Percentiles rank a stretch among this genome's conserved stretches.
These are phyloP conservation scores for Micractinium conductrix DNA, from an alignment of 139 green algal genomes.

Conservation along the genomic window DNA sequence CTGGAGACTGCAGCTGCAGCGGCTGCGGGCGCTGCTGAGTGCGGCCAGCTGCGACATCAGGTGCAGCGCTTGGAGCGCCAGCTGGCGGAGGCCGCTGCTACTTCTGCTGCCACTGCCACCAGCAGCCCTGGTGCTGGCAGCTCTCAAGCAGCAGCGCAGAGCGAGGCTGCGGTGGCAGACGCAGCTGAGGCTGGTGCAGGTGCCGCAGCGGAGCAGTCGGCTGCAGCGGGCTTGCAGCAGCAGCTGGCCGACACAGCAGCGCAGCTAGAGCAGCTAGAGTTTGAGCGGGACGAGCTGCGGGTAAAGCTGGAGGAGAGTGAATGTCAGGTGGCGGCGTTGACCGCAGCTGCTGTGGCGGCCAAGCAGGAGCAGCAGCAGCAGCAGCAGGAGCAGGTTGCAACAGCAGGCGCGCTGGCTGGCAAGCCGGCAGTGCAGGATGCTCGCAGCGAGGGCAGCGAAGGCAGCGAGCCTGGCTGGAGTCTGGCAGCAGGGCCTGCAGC, in stretches of 20 bases:
- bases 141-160: not conserved
- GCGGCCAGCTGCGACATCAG: not conserved
- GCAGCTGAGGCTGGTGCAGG: not conserved
- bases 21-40: not conserved
- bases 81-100: not conserved
- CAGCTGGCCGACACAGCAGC: not conserved
- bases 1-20: not conserved
- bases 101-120: not conserved
- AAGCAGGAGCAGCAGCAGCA: not conserved
- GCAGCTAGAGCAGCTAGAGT: constrained; percentile 35
- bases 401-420: not conserved
- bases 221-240: not conserved
- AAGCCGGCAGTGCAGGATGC: not conserved
- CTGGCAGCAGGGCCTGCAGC: not conserved
- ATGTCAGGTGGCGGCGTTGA: not conserved
- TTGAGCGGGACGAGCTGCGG: constrained; percentile 28
- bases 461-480: not conserved
- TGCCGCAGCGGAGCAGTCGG: not conserved
- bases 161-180: not conserved
- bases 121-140: not conserved
- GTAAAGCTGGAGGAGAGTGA: constrained; percentile 37
- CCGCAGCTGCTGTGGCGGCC: not conserved
- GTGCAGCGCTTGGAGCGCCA: not conserved
- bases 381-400: not conserved
- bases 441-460: not conserved